phyloP scores from a whole-genome alignment of 2,329 filamentous ascomycete species.

The Tetracladium maxilliforme region DNA sequence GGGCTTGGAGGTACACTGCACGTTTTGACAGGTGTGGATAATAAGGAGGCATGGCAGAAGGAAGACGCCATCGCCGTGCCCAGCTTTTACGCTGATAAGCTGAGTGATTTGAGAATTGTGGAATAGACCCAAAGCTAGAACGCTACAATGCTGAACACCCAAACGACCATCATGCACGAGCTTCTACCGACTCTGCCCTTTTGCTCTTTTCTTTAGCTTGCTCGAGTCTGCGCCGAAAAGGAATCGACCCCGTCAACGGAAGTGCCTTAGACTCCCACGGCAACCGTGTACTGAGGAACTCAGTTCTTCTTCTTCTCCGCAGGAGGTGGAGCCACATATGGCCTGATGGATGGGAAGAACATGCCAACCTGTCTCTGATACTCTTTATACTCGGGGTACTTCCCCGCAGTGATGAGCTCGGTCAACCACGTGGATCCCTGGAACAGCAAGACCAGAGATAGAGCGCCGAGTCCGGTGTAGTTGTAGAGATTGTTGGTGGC shows the following conservation, averaged over 20 bases:
- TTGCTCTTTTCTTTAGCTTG: too few relatives aligned
- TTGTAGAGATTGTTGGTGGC: slow-evolving; percentile 56
- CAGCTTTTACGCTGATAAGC: slow-evolving; percentile 67
- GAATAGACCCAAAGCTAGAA: too few relatives aligned
- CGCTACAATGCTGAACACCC: too few relatives aligned
- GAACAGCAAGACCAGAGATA: slow-evolving; percentile 65
- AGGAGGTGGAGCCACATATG: too few relatives aligned
- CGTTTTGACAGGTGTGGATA: slow-evolving; percentile 79
- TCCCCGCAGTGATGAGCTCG: slow-evolving; percentile 62
- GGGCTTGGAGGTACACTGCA: slow-evolving; percentile 81
- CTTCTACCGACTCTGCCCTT: too few relatives aligned
- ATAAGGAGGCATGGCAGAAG: slow-evolving; percentile 70
- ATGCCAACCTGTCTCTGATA: slow-evolving; percentile 76
- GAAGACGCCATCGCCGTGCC: slow-evolving; percentile 57
- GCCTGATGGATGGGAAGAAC: slow-evolving; percentile 78
- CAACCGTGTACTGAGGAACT: too few relatives aligned
- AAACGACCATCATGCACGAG: too few relatives aligned
- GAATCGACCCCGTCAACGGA: too few relatives aligned
- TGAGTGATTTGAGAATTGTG: slow-evolving; percentile 73
- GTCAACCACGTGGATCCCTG: slow-evolving; percentile 82
- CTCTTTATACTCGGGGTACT: slow-evolving; percentile 76
- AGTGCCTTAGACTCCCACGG: too few relatives aligned
- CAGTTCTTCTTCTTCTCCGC: too few relatives aligned
- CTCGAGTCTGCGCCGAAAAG: too few relatives aligned
- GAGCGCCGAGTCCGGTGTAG: slow-evolving; percentile 62